Conservation (phyloP, 2,329 filamentous ascomycete species). For the Apiospora sp. region DNA sequence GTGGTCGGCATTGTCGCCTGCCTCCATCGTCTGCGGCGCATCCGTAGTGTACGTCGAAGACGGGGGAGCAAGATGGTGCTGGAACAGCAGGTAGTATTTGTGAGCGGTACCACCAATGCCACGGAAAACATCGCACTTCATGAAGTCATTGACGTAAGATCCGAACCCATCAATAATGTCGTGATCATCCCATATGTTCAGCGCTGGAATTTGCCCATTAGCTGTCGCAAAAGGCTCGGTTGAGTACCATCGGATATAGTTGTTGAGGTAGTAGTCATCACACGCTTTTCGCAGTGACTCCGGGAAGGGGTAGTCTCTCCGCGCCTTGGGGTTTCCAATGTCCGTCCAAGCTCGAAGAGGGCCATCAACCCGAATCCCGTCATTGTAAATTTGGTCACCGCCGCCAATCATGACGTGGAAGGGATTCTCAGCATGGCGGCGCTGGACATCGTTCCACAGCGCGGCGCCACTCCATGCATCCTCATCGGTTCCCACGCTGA, state of each 20-base stretch:
- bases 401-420: constrained; percentile 97
- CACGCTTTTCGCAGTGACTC: constrained; percentile 81
- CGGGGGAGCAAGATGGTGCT: constrained; percentile 90
- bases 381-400: constrained; percentile 97
- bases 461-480: constrained; percentile 89
- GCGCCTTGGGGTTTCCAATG: constrained; percentile 83
- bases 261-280: constrained; percentile 89
- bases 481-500: constrained; percentile 79
- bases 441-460: constrained; percentile 92
- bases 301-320: constrained; percentile 80
- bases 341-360: constrained; percentile 84
- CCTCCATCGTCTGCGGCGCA: constrained; percentile 65
- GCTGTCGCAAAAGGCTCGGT: constrained; percentile 85
- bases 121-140: constrained; percentile 90
- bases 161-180: constrained; percentile 94
- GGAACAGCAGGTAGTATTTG: constrained; percentile 98
- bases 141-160: constrained; percentile 92
- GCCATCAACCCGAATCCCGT: constrained; percentile 85
- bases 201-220: constrained; percentile 90
- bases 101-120: constrained; percentile 91
- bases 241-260: constrained; percentile 86
- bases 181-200: constrained; percentile 99
- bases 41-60: constrained; percentile 83
- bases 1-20: constrained; percentile 70
- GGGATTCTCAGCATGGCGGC: constrained; percentile 78